Evolutionary conservation across 2,329 filamentous ascomycete genomes (phyloP), one percentile per base, ranked within the genome.

Genomic region (Hortaea sp.): DNA sequence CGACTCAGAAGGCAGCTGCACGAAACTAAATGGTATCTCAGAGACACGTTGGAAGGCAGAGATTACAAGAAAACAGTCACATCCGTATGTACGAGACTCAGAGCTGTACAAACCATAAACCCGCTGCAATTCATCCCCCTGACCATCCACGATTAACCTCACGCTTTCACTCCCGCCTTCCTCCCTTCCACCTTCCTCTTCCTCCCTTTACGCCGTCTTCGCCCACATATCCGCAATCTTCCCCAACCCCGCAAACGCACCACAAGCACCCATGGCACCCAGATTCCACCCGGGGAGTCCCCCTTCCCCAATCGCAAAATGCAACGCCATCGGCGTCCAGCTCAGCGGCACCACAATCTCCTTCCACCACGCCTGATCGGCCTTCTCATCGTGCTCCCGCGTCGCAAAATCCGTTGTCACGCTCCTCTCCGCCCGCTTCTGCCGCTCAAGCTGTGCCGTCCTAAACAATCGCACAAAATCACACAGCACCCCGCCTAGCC

Each of bases 281-380:
- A 69, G 38, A 51, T 70, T 70, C 62, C 67, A 70, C 2, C 68
- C 67, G 0, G 68, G 68, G 20, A 71, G 47, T 0, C 68, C 68
- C 27, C 59, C 62, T 20, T 57, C 57, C 43, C 60, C 63, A 41
- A 40, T 7, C 5, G 64, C 63, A 46, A 65, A 70, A 39, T 71
- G 67, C 48, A 63, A 50, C 9, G 68, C 69, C 54, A 71, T 65
- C 1, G 69, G 68, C 46, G 69, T 61, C 69, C 69, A 71, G 42
- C 63, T 64, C 32, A 63, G 47, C 30, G 67, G 65, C 53, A 70
- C 66, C 48, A 70, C 59, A 28, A 65, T 50, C 52, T 71, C 66
- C 1, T 57, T 62, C 63, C 65, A 70, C 68, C 68, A 71, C 55
- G 63, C 64, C 47, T 54, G 49, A 49, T 71, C 69, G 34, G 61